Evolutionary conservation across 2,329 filamentous ascomycete genomes (phyloP).

Genomic region (Colletotrichum theobromicola): DNA sequence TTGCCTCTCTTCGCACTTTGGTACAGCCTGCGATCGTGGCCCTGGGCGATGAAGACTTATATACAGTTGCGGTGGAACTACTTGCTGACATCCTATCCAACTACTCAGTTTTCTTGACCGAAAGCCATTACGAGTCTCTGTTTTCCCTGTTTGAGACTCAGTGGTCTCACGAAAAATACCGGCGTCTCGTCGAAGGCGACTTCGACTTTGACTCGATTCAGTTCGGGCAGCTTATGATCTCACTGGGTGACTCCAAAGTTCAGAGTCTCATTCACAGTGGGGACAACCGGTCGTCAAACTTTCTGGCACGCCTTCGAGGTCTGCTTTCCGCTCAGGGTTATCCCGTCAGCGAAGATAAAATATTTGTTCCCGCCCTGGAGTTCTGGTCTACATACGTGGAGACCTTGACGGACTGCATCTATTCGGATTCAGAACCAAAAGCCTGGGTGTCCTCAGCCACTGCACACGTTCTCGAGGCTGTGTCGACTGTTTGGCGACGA

Average conservation of each 20-base stretch:
- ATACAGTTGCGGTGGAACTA: slow-evolving; percentile 66
- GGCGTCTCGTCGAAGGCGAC: slow-evolving; percentile 61
- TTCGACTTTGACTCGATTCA: slow-evolving; percentile 69
- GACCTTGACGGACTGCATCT: slow-evolving; percentile 64
- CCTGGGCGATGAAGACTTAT: slow-evolving; percentile 62
- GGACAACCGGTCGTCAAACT: slow-evolving; percentile 53
- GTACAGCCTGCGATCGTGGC: slow-evolving; percentile 65
- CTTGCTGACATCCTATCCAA: slow-evolving; percentile 70
- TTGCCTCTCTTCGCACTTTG: slow-evolving; percentile 64
- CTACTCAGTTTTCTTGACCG: slow-evolving; percentile 66
- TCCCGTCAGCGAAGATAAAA: slow-evolving; percentile 74
- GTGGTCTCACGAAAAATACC: slow-evolving; percentile 63
- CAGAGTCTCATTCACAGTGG: slow-evolving; percentile 61
- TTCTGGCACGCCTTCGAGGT: slow-evolving; percentile 66
- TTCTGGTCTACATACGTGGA: slow-evolving; percentile 84
- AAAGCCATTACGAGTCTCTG: slow-evolving; percentile 62
- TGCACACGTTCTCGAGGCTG: slow-evolving; percentile 64
- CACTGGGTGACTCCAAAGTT: slow-evolving; percentile 71
- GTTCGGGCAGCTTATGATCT: slow-evolving; percentile 70
- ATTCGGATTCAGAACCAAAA: slow-evolving; percentile 49
- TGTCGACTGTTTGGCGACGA: slow-evolving; percentile 72
- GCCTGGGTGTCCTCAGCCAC: slow-evolving; percentile 65
- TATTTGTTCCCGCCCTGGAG: slow-evolving; percentile 76
- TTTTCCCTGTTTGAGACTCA: slow-evolving; percentile 64
- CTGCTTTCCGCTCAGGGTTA: slow-evolving; percentile 71